A percentile compares a stretch with the other conserved stretches of the same genome.
These are phyloP conservation scores for Penicillium aurantiogriseum DNA, from an alignment of 2,329 filamentous ascomycete species.

Conservation along the genomic window DNA sequence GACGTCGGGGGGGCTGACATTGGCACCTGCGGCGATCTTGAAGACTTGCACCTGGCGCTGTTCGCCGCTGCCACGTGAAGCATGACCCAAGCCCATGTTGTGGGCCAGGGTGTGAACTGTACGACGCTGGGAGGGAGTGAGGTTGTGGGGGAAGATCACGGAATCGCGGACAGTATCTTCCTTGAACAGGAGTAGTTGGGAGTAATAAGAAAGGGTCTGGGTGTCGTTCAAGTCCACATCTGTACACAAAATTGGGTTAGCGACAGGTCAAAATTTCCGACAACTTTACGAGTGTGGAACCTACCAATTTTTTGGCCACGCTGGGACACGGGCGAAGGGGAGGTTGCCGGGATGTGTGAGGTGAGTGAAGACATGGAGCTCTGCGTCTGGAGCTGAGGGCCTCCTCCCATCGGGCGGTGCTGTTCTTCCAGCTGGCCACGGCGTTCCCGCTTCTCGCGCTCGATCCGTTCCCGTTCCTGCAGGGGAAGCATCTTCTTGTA, in stretches of 20 bases:
- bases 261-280: neutral
- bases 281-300: neutral
- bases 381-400: slow-evolving; percentile 72
- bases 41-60: slow-evolving; percentile 88
- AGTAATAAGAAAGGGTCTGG: slow-evolving; percentile 82
- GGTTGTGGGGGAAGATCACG: slow-evolving; percentile 76
- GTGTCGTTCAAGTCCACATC: slow-evolving; percentile 92
- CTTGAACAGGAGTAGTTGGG: slow-evolving; percentile 85
- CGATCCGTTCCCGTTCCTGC: slow-evolving; percentile 90
- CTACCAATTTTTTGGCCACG: slow-evolving; percentile 42
- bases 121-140: slow-evolving; percentile 79
- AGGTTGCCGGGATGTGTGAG: slow-evolving; percentile 61
- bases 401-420: slow-evolving; percentile 68
- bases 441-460: slow-evolving; percentile 93
- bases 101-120: slow-evolving; percentile 93
- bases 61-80: slow-evolving; percentile 83
- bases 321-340: slow-evolving; percentile 66
- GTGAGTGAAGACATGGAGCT: slow-evolving; percentile 79
- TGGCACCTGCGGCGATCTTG: slow-evolving; percentile 53
- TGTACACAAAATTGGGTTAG: slow-evolving; percentile 15
- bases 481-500: slow-evolving; percentile 99
- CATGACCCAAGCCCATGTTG: slow-evolving; percentile 87
- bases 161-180: slow-evolving; percentile 74
- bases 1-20: slow-evolving; percentile 61
- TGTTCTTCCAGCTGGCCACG: slow-evolving; percentile 96